These are phyloP conservation scores for Paecilomyces niveus DNA, from an alignment of 2,329 filamentous ascomycete species.

Conservation along the genomic window DNA sequence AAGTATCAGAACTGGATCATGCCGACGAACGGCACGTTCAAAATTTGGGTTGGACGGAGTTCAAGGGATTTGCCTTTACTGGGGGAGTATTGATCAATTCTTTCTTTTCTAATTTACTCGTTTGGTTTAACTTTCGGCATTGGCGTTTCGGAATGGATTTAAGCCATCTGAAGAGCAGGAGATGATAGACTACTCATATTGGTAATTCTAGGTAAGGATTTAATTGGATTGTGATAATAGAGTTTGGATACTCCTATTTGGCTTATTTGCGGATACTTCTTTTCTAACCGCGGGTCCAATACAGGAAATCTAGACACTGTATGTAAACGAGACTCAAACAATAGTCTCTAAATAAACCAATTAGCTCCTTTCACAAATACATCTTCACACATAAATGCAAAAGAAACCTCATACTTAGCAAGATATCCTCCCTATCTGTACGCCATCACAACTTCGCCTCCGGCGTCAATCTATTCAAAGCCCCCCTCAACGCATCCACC, in stretches of 20 bases:
- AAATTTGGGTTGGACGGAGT: conserved; percentile 30
- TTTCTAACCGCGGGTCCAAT: no score
- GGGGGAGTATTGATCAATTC: conserved; percentile 16
- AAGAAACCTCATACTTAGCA: background rate
- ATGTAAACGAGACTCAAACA: no score
- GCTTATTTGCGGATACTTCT: no score
- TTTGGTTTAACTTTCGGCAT: background rate
- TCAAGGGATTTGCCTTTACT: conserved; percentile 26
- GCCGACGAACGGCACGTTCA: conserved; percentile 35
- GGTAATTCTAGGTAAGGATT: background rate
- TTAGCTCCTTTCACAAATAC: no score
- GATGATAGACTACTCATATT: background rate
- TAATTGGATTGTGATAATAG: background rate
- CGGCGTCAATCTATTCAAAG: background rate
- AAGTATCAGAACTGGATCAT: conserved; percentile 62
- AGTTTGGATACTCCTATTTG: background rate
- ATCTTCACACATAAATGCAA: background rate
- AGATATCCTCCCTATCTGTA: background rate
- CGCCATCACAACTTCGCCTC: background rate
- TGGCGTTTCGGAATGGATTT: background rate
- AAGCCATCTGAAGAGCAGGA: background rate
- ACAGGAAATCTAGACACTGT: no score
- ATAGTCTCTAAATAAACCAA: no score
- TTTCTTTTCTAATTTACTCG: background rate
- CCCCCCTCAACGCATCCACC: conserved; percentile 20